phyloP scores from a whole-genome alignment of 352 stramenopile species.

The Phytopythium mirpurense region DNA sequence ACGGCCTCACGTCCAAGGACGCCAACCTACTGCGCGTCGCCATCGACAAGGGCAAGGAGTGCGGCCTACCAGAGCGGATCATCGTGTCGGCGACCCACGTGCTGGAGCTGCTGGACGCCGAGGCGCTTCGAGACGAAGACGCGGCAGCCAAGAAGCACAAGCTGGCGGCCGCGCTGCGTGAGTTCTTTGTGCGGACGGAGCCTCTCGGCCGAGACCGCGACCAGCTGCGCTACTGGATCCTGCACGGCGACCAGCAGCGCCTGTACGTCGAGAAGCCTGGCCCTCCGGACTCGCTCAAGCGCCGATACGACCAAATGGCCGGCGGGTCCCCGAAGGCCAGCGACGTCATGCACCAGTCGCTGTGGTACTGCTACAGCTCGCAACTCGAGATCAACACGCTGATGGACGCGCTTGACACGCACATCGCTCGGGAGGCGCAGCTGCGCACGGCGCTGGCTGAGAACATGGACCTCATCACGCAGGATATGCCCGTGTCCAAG shows the following conservation, averaged over 20 bases:
- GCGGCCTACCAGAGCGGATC: slow-evolving; percentile 46
- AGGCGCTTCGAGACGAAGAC: slow-evolving; percentile 62
- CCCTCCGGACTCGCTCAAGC: slow-evolving; percentile 30
- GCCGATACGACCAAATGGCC: slow-evolving; percentile 34
- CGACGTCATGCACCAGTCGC: slow-evolving; percentile 13
- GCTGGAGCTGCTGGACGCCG: slow-evolving; percentile 68
- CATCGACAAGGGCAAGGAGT: slow-evolving; percentile 77
- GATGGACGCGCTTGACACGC: slow-evolving; percentile 47
- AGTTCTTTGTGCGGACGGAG: slow-evolving; percentile 72
- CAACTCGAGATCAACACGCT: slow-evolving; percentile 57
- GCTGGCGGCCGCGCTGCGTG: slow-evolving; percentile 50
- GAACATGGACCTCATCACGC: slow-evolving; percentile 49
- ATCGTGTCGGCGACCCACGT: slow-evolving; percentile 73
- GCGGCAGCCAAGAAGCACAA: slow-evolving; percentile 54
- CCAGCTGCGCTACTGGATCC: slow-evolving; percentile 63
- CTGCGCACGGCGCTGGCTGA: slow-evolving; percentile 48
- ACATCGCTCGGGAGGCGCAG: slow-evolving; percentile 40
- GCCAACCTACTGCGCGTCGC: slow-evolving; percentile 34
- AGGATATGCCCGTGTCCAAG: slow-evolving; percentile 70
- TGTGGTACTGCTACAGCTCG: slow-evolving; percentile 66
- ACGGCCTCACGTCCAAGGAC: slow-evolving; percentile 61
- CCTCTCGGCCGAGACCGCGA: slow-evolving; percentile 61
- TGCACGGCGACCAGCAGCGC: slow-evolving; percentile 55
- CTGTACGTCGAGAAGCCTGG: slow-evolving; percentile 71
- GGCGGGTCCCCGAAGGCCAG: slow-evolving; percentile 23